Evolutionary conservation across 2,329 filamentous ascomycete species (phyloP), one percentile per base, ranked within the genome.

Genomic region (Aspergillus intermedius): DNA sequence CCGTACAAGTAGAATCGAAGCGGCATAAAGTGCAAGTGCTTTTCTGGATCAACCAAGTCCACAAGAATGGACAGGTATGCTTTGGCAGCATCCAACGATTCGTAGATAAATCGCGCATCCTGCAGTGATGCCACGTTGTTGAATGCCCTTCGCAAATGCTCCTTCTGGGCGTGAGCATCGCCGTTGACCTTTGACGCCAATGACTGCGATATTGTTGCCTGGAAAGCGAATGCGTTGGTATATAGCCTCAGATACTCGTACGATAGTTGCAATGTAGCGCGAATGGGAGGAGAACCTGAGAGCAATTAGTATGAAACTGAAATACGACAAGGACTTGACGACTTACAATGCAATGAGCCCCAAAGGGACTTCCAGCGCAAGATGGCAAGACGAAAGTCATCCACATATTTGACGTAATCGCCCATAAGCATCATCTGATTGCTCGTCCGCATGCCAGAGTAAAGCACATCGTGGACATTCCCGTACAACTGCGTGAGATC

Each of bases 141-240:
- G 58, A 77, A 80, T 5, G 70, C 70, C 6, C 69, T 66, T 44
- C 68, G 62, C 12, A 73, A 56, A 50, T 72, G 68, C 39, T 74
- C 65, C 54, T 67, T 60, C 54, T 68, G 62, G 39, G 62, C 59
- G 44, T 62, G 55, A 35, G 62, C 56, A 53, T 71, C 60, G 17
- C 61, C 59, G 55, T 67, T 65, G 42, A 64, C 61, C 57, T 70
- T 70, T 49, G 60, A 63, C 43, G 64, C 74, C 54, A 68, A 66
- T 48, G 66, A 77, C 59, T 75, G 78, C 56, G 67, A 80, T 44
- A 79, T 80, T 1, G 83, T 86, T 2, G 85, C 84, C 61, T 88
- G 85, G 55, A 88, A 88, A 1, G 84, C 85, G 60, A 88, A 88
- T 0, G 85, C 84, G 50, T 87, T 87, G 44, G 84, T 86, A 62